Evolutionary conservation across 2,329 filamentous ascomycete species (phyloP), one percentile per base, ranked within the genome.

Genomic region (Colletotrichum echinochloae): DNA sequence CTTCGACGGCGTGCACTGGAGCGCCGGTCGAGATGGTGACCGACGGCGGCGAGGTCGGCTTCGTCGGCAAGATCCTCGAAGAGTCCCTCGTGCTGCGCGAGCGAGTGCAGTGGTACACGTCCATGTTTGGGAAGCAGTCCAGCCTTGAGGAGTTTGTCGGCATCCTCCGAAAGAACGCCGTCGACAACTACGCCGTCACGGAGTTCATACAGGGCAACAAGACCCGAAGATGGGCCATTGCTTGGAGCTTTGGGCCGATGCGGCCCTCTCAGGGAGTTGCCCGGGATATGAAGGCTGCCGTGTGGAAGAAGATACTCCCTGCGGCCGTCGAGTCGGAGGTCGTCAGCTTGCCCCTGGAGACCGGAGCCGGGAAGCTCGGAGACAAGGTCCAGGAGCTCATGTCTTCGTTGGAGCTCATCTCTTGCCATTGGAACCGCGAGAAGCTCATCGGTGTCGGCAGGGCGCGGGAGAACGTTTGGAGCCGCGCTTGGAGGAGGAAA

Each of bases 211-310:
- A 95, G 68, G 93, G 93, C 0, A 89, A 82, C 56, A 92, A 90
- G 77, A 98, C 96, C 37, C 89, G 91, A 62, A 85, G 96, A 23
- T 98, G 95, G 95, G 94, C 91, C 1, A 81, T 98, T 3, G 96
- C 88, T 0, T 99, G 96, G 96, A 97, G 92, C 75, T 97, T 94
- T 81, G 82, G 83, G 2, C 84, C 88, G 61, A 83, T 88, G 77
- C 85, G 95, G 55, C 94, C 95, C 2, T 78, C 83, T 5, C 78
- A 84, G 66, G 74, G 78, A 51, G 79, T 85, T 49, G 83, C 85
- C 28, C 77, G 87, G 55, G 84, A 84, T 0, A 79, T 84, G 61
- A 81, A 81, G 62, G 79, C 82, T 3, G 76, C 79, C 0, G 54
- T 76, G 3, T 80, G 82, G 54, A 86, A 79, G 71, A 83, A 78